These are phyloP conservation scores for Geum urbanum DNA, from an alignment of 306 rosid genomes.

Conservation along the genomic window DNA sequence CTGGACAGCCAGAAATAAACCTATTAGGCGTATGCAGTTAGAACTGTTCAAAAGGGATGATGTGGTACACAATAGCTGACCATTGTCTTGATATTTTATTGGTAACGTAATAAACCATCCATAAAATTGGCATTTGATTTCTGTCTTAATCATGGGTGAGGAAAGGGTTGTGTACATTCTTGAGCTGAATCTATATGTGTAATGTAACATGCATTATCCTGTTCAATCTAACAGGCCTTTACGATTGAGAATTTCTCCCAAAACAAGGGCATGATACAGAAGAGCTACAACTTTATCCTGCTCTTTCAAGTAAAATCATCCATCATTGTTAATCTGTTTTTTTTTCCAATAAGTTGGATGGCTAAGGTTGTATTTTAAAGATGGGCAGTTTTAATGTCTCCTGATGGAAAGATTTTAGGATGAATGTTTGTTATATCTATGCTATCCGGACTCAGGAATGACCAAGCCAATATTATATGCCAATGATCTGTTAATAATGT, in stretches of 20 bases:
- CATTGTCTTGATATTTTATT: neutral
- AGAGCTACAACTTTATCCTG: neutral
- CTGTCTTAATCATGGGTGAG: neutral
- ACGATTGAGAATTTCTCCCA: too few relatives aligned
- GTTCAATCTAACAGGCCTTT: neutral
- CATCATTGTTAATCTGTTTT: neutral
- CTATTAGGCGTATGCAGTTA: neutral
- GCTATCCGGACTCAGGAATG: neutral
- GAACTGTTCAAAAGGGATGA: neutral
- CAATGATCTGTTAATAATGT: neutral
- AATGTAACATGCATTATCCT: neutral
- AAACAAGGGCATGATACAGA: too few relatives aligned
- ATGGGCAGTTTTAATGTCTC: neutral
- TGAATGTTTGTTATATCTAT: neutral
- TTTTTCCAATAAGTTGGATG: neutral
- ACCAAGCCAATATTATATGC: neutral
- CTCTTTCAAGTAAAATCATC: neutral
- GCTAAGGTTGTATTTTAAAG: neutral
- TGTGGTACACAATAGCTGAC: neutral
- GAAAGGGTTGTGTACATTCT: neutral
- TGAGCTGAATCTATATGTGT: neutral
- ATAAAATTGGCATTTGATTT: neutral
- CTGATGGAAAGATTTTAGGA: neutral
- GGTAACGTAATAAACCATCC: slow-evolving; percentile 2
- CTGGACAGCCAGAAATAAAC: neutral